These are phyloP conservation scores for Gossypium aridum DNA, from an alignment of 441 rosid species.

Conservation along the genomic window DNA sequence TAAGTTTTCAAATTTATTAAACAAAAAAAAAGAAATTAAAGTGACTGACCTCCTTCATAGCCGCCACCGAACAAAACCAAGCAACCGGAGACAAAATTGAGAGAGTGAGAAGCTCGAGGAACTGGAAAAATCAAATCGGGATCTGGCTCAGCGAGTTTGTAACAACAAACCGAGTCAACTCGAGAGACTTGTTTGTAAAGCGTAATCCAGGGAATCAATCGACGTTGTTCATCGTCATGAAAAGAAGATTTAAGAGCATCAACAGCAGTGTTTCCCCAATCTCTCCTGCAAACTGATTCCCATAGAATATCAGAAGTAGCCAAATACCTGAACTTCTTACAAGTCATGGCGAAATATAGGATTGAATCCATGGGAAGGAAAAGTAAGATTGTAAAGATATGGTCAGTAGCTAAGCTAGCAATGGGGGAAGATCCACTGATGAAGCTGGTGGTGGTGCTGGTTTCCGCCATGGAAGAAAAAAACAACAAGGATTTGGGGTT, in stretches of 20 bases:
- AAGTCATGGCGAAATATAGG: constrained; percentile 61
- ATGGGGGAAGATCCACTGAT: constrained; percentile 26
- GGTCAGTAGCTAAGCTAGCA: constrained; percentile 48
- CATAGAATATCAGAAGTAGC: constrained; percentile 56
- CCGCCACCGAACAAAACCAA: constrained; percentile 93
- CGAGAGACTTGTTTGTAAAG: constrained; percentile 47
- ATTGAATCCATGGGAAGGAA: constrained; percentile 71
- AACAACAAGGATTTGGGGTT: background rate
- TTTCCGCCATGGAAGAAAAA: constrained; percentile 27
- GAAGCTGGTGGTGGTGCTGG: constrained; percentile 11
- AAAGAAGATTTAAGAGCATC: constrained; percentile 49
- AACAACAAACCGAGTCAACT: constrained; percentile 62
- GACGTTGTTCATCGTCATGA: constrained; percentile 4
- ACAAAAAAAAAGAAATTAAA: background rate
- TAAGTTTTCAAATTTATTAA: no score
- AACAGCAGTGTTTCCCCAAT: constrained; percentile 58
- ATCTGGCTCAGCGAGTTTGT: constrained; percentile 34
- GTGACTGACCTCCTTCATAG: constrained; percentile 77
- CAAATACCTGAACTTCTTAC: constrained; percentile 54
- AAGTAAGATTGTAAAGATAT: constrained; percentile 67
- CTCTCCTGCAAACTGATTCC: constrained; percentile 67
- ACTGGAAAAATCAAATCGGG: constrained; percentile 37
- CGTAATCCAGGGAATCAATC: constrained; percentile 56
- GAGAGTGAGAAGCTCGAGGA: constrained; percentile 93
- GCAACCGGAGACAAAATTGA: constrained; percentile 78